Evolutionary conservation across 2,329 filamentous ascomycete genomes (phyloP), one percentile per base, ranked within the genome.

Genomic region (Fusarium ambrosium): DNA sequence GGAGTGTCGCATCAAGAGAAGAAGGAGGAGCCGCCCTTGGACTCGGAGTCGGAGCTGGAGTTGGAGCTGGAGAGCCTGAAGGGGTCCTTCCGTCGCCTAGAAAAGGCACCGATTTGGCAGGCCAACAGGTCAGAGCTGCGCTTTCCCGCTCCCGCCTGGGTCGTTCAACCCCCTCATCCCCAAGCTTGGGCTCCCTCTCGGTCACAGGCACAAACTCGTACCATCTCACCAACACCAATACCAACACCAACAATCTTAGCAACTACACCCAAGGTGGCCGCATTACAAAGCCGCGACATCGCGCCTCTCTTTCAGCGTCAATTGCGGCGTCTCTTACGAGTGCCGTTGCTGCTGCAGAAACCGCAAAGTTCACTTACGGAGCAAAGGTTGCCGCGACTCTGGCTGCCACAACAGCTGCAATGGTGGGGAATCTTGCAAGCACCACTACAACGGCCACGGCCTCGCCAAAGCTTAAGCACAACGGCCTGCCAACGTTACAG

Each of bases 281-380:
- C 69, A 72, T 80, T 65, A 76, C 72, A 58, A 80, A 80, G 67
- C 53, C 69, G 34, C 70, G 75, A 20, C 78, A 80, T 56, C 71
- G 71, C 6, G 66, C 69, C 16, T 74, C 74, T 53, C 72, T 72
- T 32, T 78, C 76, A 2, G 70, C 72, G 39, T 71, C 76, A 43
- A 71, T 71, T 27, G 73, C 73, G 18, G 69, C 75, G 29, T 72
- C 76, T 14, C 66, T 78, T 10, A 70, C 74, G 11, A 76, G 62
- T 36, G 68, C 39, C 27, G 70, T 69, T 48, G 77, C 76, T 37
- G 72, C 66, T 16, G 75, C 77, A 4, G 77, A 77, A 63, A 75
- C 66, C 58, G 73, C 70, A 32, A 75, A 71, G 36, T 56, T 74
- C n/a, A 71, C 68, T 37, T 72, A 76, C 73, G 72, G 72, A 34